Evolutionary conservation across 2,329 filamentous ascomycete genomes (phyloP).

Genomic region (Penicillium brasilianum): DNA sequence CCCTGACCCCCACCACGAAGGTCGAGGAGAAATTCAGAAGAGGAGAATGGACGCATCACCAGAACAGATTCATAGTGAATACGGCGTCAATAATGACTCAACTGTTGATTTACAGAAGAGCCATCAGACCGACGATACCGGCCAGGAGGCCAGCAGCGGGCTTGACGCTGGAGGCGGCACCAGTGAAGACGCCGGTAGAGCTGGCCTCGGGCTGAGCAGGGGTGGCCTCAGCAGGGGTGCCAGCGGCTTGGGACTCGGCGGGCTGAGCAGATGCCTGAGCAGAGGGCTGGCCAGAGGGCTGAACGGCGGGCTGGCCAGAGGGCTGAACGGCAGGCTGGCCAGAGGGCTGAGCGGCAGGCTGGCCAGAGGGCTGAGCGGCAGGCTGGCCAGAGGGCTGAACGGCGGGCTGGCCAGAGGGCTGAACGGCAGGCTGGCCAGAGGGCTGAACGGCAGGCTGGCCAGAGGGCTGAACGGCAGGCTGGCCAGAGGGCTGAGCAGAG

Average conservation of each 20-base stretch:
- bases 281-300: too few relatives aligned
- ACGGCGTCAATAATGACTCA: conserved; percentile 11
- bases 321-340: too few relatives aligned
- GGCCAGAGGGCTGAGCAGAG: background rate
- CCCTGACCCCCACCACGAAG: conserved; percentile 27
- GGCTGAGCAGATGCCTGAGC: conserved; percentile 2
- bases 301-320: too few relatives aligned
- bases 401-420: too few relatives aligned
- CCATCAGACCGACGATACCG: conserved; percentile 45
- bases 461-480: conserved; percentile 16
- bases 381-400: too few relatives aligned
- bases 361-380: too few relatives aligned
- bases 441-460: conserved; percentile 11
- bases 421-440: too few relatives aligned
- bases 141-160: conserved; percentile 44
- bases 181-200: conserved; percentile 33
- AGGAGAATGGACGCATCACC: background rate
- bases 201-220: conserved; percentile 5
- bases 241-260: conserved; percentile 11
- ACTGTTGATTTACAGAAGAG: conserved; percentile 42
- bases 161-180: conserved; percentile 43
- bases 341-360: too few relatives aligned
- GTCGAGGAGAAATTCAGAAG: conserved; percentile 15
- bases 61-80: background rate
- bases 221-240: conserved; percentile 4